Conservation (phyloP, 1,139 yeast species). For the Taphrina confusa region DNA sequence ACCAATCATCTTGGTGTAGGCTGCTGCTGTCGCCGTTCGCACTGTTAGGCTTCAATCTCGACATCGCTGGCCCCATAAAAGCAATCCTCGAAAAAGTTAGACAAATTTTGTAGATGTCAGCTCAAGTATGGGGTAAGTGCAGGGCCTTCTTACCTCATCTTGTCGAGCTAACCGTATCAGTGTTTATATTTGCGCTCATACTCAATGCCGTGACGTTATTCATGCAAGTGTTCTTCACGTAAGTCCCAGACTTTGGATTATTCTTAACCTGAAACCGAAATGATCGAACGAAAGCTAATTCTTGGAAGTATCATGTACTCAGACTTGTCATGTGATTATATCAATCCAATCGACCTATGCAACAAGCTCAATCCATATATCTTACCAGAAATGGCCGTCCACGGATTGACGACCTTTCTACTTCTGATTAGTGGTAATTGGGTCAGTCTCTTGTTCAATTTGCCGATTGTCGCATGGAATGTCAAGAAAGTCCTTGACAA, state of each 20-base stretch:
- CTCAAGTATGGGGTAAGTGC: constrained; percentile 19
- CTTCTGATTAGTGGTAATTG: constrained; percentile 89
- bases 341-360: constrained; percentile 95
- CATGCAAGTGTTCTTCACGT: constrained; percentile 27
- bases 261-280: not conserved
- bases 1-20: too few relatives aligned
- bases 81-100: too few relatives aligned
- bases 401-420: constrained; percentile 67
- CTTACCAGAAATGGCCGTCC: constrained; percentile 86
- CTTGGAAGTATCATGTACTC: constrained; percentile 14
- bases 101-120: too few relatives aligned
- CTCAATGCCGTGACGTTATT: constrained; percentile 21
- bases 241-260: not conserved
- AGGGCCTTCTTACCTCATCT: too few relatives aligned
- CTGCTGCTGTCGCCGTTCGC: too few relatives aligned
- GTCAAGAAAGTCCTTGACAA: constrained; percentile 64
- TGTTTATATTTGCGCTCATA: constrained; percentile 8
- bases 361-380: constrained; percentile 84
- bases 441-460: constrained; percentile 81
- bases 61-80: too few relatives aligned
- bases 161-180: too few relatives aligned
- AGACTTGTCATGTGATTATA: constrained; percentile 59
- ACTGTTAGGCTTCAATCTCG: too few relatives aligned
- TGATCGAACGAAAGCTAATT: not conserved
- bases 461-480: constrained; percentile 83